A percentile compares a stretch with the other conserved stretches of the same genome.
Evolutionary conservation across 257 asterid genomes (phyloP).

Genomic region (Pogostemon cablin): DNA sequence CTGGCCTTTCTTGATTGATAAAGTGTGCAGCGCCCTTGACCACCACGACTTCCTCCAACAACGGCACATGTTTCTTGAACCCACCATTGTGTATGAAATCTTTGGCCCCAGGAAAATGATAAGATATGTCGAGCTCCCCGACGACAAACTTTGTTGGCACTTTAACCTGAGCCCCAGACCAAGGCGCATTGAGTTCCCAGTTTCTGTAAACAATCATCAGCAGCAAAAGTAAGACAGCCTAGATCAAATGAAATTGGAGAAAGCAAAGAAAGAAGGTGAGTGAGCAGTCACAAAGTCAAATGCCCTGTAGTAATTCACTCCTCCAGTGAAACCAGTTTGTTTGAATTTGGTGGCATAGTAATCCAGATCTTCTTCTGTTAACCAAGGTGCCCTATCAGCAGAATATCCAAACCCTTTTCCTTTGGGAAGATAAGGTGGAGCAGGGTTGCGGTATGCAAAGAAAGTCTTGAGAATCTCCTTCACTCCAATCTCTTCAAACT

Average conservation of each 20-base stretch:
- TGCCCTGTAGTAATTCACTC: slow-evolving; percentile 72
- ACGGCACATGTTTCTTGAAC: slow-evolving; percentile 57
- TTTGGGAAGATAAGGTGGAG: slow-evolving; percentile 54
- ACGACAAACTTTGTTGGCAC: slow-evolving; percentile 65
- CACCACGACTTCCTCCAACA: slow-evolving; percentile 61
- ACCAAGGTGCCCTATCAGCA: slow-evolving; percentile 56
- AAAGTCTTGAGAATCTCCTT: slow-evolving; percentile 51
- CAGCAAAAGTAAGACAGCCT: slow-evolving; percentile 1
- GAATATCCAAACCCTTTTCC: slow-evolving; percentile 52
- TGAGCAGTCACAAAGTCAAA: slow-evolving; percentile 43
- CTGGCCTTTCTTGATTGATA: slow-evolving; percentile 65
- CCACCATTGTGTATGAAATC: slow-evolving; percentile 67
- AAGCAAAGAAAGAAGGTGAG: not conserved
- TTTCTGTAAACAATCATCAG: slow-evolving; percentile 47
- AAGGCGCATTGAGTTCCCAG: slow-evolving; percentile 70
- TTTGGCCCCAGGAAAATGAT: slow-evolving; percentile 54
- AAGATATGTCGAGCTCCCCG: slow-evolving; percentile 62
- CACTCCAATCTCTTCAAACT: slow-evolving; percentile 52
- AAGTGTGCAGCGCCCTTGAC: slow-evolving; percentile 73
- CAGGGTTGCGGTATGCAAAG: slow-evolving; percentile 48
- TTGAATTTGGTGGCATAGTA: slow-evolving; percentile 54
- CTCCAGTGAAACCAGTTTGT: slow-evolving; percentile 77
- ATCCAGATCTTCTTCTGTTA: slow-evolving; percentile 58
- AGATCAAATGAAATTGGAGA: not conserved
- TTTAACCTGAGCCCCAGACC: slow-evolving; percentile 59